A percentile compares a stretch with the other conserved stretches of the same genome.
Conservation (phyloP, 371 early-diverging fungal genomes). For the Globomyces sp. region DNA sequence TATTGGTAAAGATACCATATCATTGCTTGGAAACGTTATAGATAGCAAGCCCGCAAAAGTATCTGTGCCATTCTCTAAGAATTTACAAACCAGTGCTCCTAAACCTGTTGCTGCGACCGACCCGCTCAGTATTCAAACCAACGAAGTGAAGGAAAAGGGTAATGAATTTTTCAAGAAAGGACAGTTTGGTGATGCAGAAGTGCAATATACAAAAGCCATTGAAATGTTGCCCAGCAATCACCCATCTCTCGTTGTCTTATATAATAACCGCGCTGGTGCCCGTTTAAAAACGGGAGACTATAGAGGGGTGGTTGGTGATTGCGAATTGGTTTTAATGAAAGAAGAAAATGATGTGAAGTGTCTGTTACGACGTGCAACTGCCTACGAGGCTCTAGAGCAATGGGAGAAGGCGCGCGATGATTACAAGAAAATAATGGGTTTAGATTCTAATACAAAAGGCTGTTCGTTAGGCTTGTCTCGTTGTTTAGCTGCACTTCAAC, state of each 20-base stretch:
- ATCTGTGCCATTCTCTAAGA: no score
- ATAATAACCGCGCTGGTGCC: constrained; percentile 89
- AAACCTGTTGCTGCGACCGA: not conserved
- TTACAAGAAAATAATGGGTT: constrained; percentile 61
- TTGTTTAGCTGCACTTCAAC: constrained; percentile 56
- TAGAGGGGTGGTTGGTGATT: constrained; percentile 65
- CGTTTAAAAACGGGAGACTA: constrained; percentile 84
- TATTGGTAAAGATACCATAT: no score
- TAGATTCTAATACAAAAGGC: constrained; percentile 44
- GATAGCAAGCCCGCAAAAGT: no score
- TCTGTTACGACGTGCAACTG: constrained; percentile 72
- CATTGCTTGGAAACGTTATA: no score
- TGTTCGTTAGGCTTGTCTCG: constrained; percentile 64
- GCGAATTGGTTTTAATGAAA: constrained; percentile 41
- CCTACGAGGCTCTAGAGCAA: constrained; percentile 76
- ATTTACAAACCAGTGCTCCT: no score
- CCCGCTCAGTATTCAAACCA: not conserved
- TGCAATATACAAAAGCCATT: constrained; percentile 71
- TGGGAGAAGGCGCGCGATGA: constrained; percentile 71
- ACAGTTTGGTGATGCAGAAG: constrained; percentile 80
- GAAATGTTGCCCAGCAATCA: constrained; percentile 47
- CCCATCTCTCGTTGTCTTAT: constrained; percentile 58
- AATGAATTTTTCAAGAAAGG: constrained; percentile 85
- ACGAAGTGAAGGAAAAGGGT: constrained; percentile 58
- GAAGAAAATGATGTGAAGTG: constrained; percentile 70